Conservation (phyloP, 2,329 filamentous ascomycete species). For the Diaporthe velutina region DNA sequence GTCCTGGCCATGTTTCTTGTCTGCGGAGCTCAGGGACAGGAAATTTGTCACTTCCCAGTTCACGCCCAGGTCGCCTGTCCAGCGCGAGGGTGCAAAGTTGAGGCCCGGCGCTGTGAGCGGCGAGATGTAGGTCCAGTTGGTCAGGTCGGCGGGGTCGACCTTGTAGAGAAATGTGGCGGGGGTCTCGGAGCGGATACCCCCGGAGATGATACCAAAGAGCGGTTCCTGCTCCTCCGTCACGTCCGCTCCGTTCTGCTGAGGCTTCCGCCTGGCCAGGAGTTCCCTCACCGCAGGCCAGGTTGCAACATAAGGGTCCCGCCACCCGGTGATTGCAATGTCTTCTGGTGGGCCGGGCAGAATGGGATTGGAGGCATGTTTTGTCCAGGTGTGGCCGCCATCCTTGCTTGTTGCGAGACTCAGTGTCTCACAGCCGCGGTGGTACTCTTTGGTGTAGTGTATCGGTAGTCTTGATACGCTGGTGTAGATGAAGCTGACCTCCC, state of each 20-base stretch:
- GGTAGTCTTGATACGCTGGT: conserved; percentile 51
- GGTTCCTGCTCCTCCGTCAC: conserved; percentile 6
- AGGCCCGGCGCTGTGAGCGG: conserved; percentile 46
- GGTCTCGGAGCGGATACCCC: conserved; percentile 55
- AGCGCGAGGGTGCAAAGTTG: conserved; percentile 50
- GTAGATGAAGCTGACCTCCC: conserved; percentile 50
- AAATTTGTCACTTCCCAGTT: conserved; percentile 67
- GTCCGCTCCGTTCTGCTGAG: conserved; percentile 40
- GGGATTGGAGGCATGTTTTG: conserved; percentile 48
- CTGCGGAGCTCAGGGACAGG: conserved; percentile 52
- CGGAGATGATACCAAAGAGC: conserved; percentile 62
- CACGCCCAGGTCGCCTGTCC: conserved; percentile 62
- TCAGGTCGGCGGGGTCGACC: conserved; percentile 53
- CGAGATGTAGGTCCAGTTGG: conserved; percentile 59
- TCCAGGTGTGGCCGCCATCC: conserved; percentile 53
- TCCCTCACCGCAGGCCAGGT: conserved; percentile 44
- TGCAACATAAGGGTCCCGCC: conserved; percentile 51
- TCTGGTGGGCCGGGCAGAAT: conserved; percentile 48
- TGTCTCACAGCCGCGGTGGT: conserved; percentile 56
- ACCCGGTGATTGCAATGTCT: conserved; percentile 48
- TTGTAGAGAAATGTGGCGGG: conserved; percentile 63
- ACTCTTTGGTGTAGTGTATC: conserved; percentile 53
- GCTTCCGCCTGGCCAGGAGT: conserved; percentile 42
- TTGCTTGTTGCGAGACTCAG: conserved; percentile 54
- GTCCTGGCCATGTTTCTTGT: conserved; percentile 46